These are phyloP conservation scores for Leishmania major DNA, from an alignment of 208 protist species.

Conservation along the genomic window DNA sequence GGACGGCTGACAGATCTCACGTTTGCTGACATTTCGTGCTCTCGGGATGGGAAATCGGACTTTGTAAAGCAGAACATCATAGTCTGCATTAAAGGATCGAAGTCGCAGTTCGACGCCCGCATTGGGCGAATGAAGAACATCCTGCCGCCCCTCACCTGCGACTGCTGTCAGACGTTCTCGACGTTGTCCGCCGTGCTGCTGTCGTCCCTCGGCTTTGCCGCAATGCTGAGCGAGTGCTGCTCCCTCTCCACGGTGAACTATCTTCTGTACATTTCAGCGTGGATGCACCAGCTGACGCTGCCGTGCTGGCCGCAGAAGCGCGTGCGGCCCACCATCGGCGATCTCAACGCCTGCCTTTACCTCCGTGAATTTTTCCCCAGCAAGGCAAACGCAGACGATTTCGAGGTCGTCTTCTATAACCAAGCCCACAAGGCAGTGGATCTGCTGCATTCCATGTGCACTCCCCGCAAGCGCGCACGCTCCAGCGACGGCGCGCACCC, in stretches of 20 bases:
- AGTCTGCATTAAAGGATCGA: slow-evolving; percentile 65
- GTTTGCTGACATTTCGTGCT: slow-evolving; percentile 59
- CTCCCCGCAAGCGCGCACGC: slow-evolving; percentile 13
- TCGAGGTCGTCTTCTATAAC: slow-evolving; percentile 87
- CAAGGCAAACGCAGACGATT: slow-evolving; percentile 66
- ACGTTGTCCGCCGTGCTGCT: slow-evolving; percentile 76
- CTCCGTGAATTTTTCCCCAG: slow-evolving; percentile 79
- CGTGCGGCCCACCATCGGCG: slow-evolving; percentile 72
- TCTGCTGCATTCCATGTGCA: slow-evolving; percentile 65
- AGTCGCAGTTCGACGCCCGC: slow-evolving; percentile 84
- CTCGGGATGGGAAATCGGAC: slow-evolving; percentile 40
- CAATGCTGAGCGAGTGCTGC: slow-evolving; percentile 61
- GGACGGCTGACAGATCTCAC: slow-evolving; percentile 69
- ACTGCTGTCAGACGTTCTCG: slow-evolving; percentile 91
- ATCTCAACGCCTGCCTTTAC: slow-evolving; percentile 78
- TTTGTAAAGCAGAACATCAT: slow-evolving; percentile 59
- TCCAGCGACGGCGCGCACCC: slow-evolving; percentile 24
- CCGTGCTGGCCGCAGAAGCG: slow-evolving; percentile 70
- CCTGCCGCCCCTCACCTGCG: slow-evolving; percentile 73
- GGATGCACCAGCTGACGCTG: slow-evolving; percentile 85
- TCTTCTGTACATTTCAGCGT: slow-evolving; percentile 87
- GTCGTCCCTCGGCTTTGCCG: slow-evolving; percentile 75
- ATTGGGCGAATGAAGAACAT: slow-evolving; percentile 45
- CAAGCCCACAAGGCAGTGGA: slow-evolving; percentile 50
- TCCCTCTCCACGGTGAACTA: slow-evolving; percentile 83